Conservation (phyloP, 2,329 filamentous ascomycete genomes). For the Ophiostoma tasmaniense region DNA sequence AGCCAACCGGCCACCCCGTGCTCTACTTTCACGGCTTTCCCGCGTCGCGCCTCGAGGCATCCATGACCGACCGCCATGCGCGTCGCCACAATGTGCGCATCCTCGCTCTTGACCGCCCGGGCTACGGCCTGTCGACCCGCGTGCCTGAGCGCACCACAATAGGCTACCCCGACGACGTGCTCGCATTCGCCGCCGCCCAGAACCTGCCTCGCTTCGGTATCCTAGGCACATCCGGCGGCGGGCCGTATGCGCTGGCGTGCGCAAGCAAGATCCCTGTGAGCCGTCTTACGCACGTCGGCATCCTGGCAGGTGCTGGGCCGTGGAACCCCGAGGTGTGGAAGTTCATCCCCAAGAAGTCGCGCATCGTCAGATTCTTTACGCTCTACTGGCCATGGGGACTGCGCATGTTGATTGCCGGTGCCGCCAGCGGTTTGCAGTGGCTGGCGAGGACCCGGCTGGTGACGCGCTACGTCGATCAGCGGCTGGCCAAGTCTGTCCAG, state of each 20-base stretch:
- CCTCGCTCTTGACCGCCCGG: constrained; percentile 35
- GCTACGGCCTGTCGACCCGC: constrained; percentile 34
- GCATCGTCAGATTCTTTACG: constrained; percentile 21
- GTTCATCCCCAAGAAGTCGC: constrained; percentile 24
- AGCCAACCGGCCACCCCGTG: constrained; percentile 26
- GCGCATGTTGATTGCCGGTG: constrained; percentile 14
- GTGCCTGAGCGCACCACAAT: constrained; percentile 27
- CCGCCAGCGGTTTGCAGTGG: constrained; percentile 22
- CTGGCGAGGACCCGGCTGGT: constrained; percentile 21
- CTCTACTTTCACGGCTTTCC: constrained; percentile 38
- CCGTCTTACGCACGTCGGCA: constrained; percentile 29
- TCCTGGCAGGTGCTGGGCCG: constrained; percentile 30
- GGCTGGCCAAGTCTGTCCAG: constrained; percentile 38
- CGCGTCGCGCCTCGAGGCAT: constrained; percentile 32
- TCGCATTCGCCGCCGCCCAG: constrained; percentile 25
- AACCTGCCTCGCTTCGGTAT: constrained; percentile 27
- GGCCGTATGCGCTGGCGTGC: constrained; percentile 31
- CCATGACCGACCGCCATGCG: constrained; percentile 24
- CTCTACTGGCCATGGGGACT: constrained; percentile 24
- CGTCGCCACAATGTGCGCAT: constrained; percentile 26
- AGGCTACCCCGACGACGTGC: constrained; percentile 31
- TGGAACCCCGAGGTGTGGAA: constrained; percentile 26
- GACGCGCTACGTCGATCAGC: constrained; percentile 22
- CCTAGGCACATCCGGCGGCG: constrained; percentile 30
- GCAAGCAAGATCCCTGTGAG: constrained; percentile 19